Percentiles rank a stretch among this genome's conserved stretches.
Conservation (phyloP, 139 green algal species). For the Diplosphaera chodatii region DNA sequence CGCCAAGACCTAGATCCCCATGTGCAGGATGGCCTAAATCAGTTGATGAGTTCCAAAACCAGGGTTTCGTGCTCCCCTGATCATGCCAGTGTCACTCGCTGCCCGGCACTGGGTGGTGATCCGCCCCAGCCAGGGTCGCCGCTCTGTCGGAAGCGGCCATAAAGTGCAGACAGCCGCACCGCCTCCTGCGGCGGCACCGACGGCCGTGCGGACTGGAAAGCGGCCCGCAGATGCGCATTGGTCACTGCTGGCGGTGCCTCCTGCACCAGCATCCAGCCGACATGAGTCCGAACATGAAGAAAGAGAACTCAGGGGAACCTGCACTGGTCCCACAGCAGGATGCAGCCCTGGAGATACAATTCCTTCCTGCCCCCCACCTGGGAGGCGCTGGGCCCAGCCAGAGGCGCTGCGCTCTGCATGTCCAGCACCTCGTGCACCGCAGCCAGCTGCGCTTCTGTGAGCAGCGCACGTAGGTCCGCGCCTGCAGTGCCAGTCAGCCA, state of each 20-base stretch:
- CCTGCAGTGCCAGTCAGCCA: too few species aligned
- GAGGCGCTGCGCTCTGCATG: neutral
- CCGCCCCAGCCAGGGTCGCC: constrained; percentile 28
- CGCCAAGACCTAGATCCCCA: too few species aligned
- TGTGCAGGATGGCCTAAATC: too few species aligned
- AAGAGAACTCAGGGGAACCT: too few species aligned
- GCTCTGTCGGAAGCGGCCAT: constrained; percentile 43
- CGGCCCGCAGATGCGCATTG: constrained; percentile 43
- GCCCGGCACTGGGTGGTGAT: constrained; percentile 23
- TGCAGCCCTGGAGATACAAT: too few species aligned
- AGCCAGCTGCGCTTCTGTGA: constrained; percentile 75
- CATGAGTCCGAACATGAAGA: too few species aligned
- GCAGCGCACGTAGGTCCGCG: constrained; percentile 70
- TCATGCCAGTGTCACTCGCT: constrained; percentile 50
- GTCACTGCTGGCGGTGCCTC: constrained; percentile 14
- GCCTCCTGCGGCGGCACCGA: constrained; percentile 53
- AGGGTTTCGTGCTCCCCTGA: too few species aligned
- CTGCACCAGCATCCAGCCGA: neutral
- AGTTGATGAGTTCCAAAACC: too few species aligned
- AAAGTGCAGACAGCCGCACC: constrained; percentile 47
- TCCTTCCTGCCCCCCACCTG: too few species aligned
- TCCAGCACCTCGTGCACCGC: constrained; percentile 70
- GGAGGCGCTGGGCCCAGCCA: too few species aligned
- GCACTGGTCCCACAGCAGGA: too few species aligned
- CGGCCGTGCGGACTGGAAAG: constrained; percentile 38